Base-by-base conservation (phyloP, 2,329 filamentous ascomycete genomes). In the Stagonosporopsis rhizophila region DNA sequence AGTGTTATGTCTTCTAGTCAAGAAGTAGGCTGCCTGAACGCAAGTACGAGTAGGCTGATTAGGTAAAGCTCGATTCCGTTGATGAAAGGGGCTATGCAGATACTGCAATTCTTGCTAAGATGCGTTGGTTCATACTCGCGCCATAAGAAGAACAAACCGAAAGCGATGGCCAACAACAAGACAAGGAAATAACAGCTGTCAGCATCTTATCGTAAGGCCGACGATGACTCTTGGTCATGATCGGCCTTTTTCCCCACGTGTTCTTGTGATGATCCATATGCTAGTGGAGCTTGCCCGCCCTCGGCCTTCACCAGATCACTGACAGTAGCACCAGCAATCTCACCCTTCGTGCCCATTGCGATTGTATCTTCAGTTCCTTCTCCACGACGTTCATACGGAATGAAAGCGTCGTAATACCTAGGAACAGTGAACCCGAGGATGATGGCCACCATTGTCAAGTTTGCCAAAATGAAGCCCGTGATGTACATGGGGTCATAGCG, bases 361-460 rank as follows among this genome's bases (percentile, higher is more conserved):
- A 62, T 56, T 5, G 72, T 75, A 14, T 62, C 51, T 70, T 78
- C 71, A 2, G 68, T 69, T 8, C 82, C 83, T 49, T 86, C 83
- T 7, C 70, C 70, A 0, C 77, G 73, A 1, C 83, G 78, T 2
- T 75, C 62, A 0, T 75, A 63, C 0, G 83, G 83, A 30, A 86
- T 80, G 30, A 86, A 79, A 4, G 79, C 70, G 60, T 84, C 77
- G 60, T 82, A 85, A 71, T 83, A 86, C 9, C 81, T 76, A 2
- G 84, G 84, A 27, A 83, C 67, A 5, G 85, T 71, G 37, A 84
- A 78, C 6, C 82, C 83, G 1, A 79, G 47, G 2, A 80, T 67
- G 27, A 85, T 78, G 9, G 80, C 62, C 0, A 84, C 38, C 35
- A 86, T 68, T 1, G 60, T 61, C 4, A 78, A 69, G 19, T 70